Base-by-base conservation (phyloP, 2,329 filamentous ascomycete genomes). In the Calonectria ilicicola region DNA sequence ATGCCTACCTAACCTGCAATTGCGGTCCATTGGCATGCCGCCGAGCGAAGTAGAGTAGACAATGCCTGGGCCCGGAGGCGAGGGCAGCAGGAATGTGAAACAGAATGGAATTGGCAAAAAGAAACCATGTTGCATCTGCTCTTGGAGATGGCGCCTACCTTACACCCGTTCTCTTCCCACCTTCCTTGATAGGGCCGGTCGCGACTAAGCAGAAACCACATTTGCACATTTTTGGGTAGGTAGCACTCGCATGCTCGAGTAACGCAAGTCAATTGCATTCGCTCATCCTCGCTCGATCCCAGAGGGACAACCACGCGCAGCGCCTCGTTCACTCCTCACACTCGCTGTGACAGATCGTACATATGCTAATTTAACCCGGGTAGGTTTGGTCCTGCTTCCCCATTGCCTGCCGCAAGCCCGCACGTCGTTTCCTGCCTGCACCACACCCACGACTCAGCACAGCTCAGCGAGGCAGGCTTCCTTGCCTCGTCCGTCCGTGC, bases 371-470 rank as follows among this genome's bases (percentile, higher is more conserved):
- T 58, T 58, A 58, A 58, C n/a, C 53, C 32, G 53, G 58, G 58
- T 63, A 44, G 58, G 38, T 63, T 63, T 63, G 38, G 38, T 17
- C 38, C 58, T 63, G 40, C 58, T 63, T 62, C 40, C 53, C 26
- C 58, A 63, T 63, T 63, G 58, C 58, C 58, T 63, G 66, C 56
- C 66, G 56, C 44, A 53, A 68, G 12, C 19, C 32, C 35, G 7
- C 51, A 26, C 53, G 53, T 40, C 32, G 53, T 58, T 58, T 58
- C 29, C 53, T 42, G 38, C 38, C 53, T 42, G 38, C 38, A 63
- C 15, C 58, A 63, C 58, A 46, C 58, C 58, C 58, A 42, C 56
- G 21, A 26, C 35, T 47, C n/a, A 27, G 42, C 32, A 68, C 46
- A 40, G 38, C 35, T 47, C n/a, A 27, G 42, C 32, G 60, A 38